A percentile compares a stretch with the other conserved stretches of the same genome.
These are phyloP conservation scores for Calycina herbarum DNA, from an alignment of 2,329 filamentous ascomycete species.

Conservation along the genomic window DNA sequence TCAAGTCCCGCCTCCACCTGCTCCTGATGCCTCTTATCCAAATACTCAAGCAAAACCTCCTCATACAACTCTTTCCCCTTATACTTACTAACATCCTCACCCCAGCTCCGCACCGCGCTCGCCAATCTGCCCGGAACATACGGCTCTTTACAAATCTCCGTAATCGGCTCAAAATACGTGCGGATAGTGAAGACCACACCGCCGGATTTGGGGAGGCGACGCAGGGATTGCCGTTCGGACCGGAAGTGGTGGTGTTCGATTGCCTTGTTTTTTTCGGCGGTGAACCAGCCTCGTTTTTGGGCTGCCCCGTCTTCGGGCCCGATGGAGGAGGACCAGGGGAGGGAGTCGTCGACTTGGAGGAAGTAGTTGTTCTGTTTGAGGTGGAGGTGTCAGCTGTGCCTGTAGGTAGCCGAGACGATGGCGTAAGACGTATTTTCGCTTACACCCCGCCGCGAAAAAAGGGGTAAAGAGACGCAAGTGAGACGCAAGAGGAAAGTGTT, in stretches of 20 bases:
- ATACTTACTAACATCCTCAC: constrained; percentile 72
- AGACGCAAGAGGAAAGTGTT: not conserved
- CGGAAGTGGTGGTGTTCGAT: constrained; percentile 76
- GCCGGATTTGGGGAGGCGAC: constrained; percentile 54
- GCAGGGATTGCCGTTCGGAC: constrained; percentile 63
- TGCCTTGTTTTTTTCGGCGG: constrained; percentile 71
- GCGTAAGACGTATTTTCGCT: not conserved
- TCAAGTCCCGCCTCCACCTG: constrained; percentile 69
- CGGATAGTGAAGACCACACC: constrained; percentile 64
- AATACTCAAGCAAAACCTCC: constrained; percentile 71
- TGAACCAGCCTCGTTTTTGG: constrained; percentile 64
- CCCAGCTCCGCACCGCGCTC: constrained; percentile 79
- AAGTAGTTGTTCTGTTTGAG: constrained; percentile 76
- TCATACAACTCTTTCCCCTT: constrained; percentile 77
- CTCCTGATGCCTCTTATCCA: constrained; percentile 72
- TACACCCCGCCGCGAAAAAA: not conserved
- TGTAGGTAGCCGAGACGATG: constrained; percentile 9
- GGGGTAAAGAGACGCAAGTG: no score
- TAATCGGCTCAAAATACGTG: constrained; percentile 60
- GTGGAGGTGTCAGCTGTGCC: constrained; percentile 28
- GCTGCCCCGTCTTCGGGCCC: constrained; percentile 66
- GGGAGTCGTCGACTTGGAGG: constrained; percentile 76
- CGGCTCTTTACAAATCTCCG: constrained; percentile 58
- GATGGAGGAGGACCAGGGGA: constrained; percentile 77
- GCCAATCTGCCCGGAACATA: constrained; percentile 78